Conservation (phyloP, 2,329 filamentous ascomycete species). For the Exophiala xenobiotica region DNA sequence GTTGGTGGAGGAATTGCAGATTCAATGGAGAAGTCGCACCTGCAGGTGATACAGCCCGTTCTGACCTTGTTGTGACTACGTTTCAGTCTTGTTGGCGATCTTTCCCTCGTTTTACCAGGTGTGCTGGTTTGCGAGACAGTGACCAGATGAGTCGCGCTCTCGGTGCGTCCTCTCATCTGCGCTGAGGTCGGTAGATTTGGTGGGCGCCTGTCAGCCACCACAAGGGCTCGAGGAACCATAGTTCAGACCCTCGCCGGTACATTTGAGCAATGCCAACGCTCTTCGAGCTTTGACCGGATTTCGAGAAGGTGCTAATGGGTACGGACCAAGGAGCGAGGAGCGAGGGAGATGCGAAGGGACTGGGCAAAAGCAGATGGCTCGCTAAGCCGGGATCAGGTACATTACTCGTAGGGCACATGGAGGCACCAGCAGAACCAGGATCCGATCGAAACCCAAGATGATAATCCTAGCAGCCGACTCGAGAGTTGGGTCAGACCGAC, state of each 20-base stretch:
- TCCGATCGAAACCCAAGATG: neutral
- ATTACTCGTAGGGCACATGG: neutral
- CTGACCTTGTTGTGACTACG: conserved; percentile 21
- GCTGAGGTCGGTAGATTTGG: neutral
- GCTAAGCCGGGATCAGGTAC: neutral
- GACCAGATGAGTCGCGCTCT: neutral
- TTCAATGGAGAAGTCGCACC: conserved; percentile 4
- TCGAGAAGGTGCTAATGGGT: neutral
- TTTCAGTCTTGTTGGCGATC: conserved; percentile 20
- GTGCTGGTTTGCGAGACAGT: neutral
- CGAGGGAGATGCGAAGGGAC: too few relatives aligned
- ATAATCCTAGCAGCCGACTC: neutral
- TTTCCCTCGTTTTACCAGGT: conserved; percentile 1
- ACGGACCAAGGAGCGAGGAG: too few relatives aligned
- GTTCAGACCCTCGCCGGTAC: neutral
- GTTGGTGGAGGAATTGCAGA: neutral
- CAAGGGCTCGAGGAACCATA: conserved; percentile 14
- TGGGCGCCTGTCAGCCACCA: conserved; percentile 13
- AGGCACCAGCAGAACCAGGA: neutral
- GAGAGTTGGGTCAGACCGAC: neutral
- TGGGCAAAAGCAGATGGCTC: neutral
- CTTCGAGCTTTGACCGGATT: neutral
- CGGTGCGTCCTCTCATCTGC: neutral
- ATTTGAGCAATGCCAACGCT: conserved; percentile 1
- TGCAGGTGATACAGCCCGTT: conserved; percentile 20